Evolutionary conservation across 2,329 filamentous ascomycete species (phyloP).

Genomic region (Calycina marina): DNA sequence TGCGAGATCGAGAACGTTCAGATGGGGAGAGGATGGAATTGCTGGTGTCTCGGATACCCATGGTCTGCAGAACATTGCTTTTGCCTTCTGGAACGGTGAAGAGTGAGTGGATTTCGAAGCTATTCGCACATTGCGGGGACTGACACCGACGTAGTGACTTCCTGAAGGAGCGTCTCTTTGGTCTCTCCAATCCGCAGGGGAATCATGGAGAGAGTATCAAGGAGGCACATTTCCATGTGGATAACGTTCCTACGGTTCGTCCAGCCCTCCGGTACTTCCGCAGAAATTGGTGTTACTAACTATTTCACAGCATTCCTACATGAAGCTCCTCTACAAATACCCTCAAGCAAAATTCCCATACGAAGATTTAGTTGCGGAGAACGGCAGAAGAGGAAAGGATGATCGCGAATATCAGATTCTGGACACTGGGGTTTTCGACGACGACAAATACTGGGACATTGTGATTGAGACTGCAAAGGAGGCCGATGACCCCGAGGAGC

Average conservation of each 20-base stretch:
- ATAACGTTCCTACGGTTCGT: constrained; percentile 59
- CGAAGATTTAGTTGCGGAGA: constrained; percentile 72
- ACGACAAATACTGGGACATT: constrained; percentile 92
- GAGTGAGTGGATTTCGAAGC: constrained; percentile 43
- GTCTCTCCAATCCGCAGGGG: constrained; percentile 87
- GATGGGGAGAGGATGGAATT: constrained; percentile 96
- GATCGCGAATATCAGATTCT: constrained; percentile 86
- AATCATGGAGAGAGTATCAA: constrained; percentile 97
- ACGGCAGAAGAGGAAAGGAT: constrained; percentile 57
- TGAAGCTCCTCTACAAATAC: constrained; percentile 98
- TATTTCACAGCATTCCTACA: constrained; percentile 97
- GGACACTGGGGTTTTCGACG: constrained; percentile 78
- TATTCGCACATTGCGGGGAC: constrained; percentile 20
- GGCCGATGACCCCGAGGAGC: constrained; percentile 75
- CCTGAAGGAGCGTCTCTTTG: constrained; percentile 88
- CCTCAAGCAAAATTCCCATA: constrained; percentile 88
- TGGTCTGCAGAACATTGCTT: constrained; percentile 80
- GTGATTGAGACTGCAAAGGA: constrained; percentile 95
- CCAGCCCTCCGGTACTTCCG: too few relatives aligned
- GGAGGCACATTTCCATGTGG: constrained; percentile 89
- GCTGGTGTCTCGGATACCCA: constrained; percentile 90
- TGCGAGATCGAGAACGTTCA: constrained; percentile 73
- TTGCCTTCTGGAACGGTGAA: constrained; percentile 95
- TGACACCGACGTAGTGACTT: constrained; percentile 50
- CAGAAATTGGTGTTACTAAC: too few relatives aligned